These are phyloP conservation scores for Nakazawaea populi DNA, from an alignment of 805 yeast genomes.

Conservation along the genomic window DNA sequence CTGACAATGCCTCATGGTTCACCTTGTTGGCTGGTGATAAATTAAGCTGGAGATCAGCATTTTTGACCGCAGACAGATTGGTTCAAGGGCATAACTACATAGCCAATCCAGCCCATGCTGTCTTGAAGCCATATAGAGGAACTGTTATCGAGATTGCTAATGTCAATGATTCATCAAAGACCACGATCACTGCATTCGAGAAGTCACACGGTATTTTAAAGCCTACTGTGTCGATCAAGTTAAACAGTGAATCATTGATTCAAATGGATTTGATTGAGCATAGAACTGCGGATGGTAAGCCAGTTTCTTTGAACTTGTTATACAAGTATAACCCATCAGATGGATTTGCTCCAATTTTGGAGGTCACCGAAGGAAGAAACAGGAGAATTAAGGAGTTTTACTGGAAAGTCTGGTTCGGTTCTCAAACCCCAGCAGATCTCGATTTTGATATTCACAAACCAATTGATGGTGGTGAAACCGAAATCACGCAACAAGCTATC, in stretches of 20 bases:
- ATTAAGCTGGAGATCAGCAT: conserved; percentile 88
- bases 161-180: conserved; percentile 45
- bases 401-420: conserved; percentile 96
- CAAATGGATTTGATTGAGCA: conserved; percentile 75
- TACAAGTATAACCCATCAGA: conserved; percentile 76
- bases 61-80: conserved; percentile 69
- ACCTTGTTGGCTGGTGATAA: conserved; percentile 71
- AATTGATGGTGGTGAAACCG: conserved; percentile 63
- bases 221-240: conserved; percentile 60
- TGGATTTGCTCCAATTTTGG: conserved; percentile 95
- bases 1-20: conserved; percentile 57
- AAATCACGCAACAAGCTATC: conserved; percentile 70
- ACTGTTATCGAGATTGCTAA: conserved; percentile 56
- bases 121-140: conserved; percentile 67
- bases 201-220: conserved; percentile 62
- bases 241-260: conserved; percentile 47
- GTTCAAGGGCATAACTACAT: conserved; percentile 83
- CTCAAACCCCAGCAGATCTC: conserved; percentile 51
- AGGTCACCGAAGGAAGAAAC: conserved; percentile 86
- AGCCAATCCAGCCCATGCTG: conserved; percentile 71
- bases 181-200: conserved; percentile 63
- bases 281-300: conserved; percentile 72
- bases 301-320: conserved; percentile 71
- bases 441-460: conserved; percentile 66
- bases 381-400: conserved; percentile 90